Evolutionary conservation across 345 rosid species (phyloP).

Genomic region (Crucihimalaya himalaica): DNA sequence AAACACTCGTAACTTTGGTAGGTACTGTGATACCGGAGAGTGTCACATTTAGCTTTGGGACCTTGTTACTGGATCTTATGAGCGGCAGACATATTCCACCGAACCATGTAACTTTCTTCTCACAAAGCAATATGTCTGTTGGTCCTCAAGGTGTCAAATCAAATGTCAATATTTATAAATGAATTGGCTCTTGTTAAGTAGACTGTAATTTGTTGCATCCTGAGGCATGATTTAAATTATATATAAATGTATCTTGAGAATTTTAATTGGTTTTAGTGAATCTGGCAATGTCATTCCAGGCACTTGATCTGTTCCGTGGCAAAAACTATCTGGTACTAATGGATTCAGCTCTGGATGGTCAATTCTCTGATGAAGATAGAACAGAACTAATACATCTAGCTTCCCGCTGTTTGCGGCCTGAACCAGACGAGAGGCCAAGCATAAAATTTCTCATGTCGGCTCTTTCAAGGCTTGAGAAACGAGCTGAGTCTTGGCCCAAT

Average conservation of each 20-base stretch:
- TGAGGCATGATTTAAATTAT: neutral
- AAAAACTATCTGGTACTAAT: slow-evolving; percentile 90
- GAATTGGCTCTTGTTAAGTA: slow-evolving; percentile 4
- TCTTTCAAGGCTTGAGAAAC: slow-evolving; percentile 80
- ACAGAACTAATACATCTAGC: slow-evolving; percentile 82
- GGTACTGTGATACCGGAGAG: slow-evolving; percentile 94
- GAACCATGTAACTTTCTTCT: slow-evolving; percentile 70
- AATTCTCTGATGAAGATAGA: slow-evolving; percentile 94
- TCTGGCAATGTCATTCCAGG: slow-evolving; percentile 53
- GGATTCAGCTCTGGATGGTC: slow-evolving; percentile 97
- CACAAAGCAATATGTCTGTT: slow-evolving; percentile 11
- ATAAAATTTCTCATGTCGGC: slow-evolving; percentile 77
- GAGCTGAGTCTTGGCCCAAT: slow-evolving; percentile 62
- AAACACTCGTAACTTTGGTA: slow-evolving; percentile 36
- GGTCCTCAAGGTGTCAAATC: slow-evolving; percentile 25
- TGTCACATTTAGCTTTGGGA: slow-evolving; percentile 96
- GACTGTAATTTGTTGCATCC: slow-evolving; percentile 11
- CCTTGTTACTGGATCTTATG: slow-evolving; percentile 89
- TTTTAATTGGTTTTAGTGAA: neutral
- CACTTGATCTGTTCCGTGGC: slow-evolving; percentile 89
- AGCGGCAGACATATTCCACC: slow-evolving; percentile 99
- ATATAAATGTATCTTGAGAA: neutral
- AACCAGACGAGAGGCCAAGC: slow-evolving; percentile 96
- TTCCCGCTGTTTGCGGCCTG: slow-evolving; percentile 84
- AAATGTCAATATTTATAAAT: neutral